phyloP scores from a whole-genome alignment of 2,329 filamentous ascomycete species.

The Neofusicoccum kwambonambiense region DNA sequence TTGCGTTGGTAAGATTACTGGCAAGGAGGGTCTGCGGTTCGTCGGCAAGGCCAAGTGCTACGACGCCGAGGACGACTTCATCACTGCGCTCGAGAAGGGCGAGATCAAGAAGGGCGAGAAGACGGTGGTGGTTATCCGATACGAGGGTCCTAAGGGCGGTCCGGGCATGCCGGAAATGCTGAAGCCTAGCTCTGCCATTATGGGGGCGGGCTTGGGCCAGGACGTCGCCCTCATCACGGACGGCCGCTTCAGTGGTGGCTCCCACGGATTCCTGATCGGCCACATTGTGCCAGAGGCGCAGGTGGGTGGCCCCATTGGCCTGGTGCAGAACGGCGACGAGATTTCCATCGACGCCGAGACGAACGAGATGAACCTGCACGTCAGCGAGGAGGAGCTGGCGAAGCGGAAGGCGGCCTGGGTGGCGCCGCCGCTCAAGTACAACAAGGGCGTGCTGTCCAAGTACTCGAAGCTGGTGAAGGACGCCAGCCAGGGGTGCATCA shows the following conservation, averaged over 20 bases:
- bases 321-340: constrained; percentile 77
- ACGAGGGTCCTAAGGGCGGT: constrained; percentile 71
- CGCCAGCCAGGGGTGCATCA: constrained; percentile 60
- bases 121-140: constrained; percentile 73
- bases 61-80: constrained; percentile 68
- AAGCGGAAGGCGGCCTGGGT: constrained; percentile 52
- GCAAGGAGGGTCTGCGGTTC: constrained; percentile 69
- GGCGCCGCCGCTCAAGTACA: constrained; percentile 57
- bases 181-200: constrained; percentile 69
- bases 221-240: constrained; percentile 75
- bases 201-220: constrained; percentile 70
- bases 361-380: constrained; percentile 63
- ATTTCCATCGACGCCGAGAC: constrained; percentile 81
- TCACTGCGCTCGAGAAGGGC: constrained; percentile 63
- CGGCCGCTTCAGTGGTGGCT: constrained; percentile 75
- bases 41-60: constrained; percentile 69
- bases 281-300: constrained; percentile 87
- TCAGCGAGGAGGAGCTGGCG: constrained; percentile 62
- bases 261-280: constrained; percentile 83
- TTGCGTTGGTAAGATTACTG: constrained; percentile 73
- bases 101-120: constrained; percentile 75
- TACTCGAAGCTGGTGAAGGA: constrained; percentile 57
- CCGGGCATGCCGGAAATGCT: constrained; percentile 76
- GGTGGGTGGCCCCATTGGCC: constrained; percentile 78
- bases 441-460: constrained; percentile 59